Base-by-base conservation (phyloP, 257 asterid genomes). In the Solanum stenotomum region DNA sequence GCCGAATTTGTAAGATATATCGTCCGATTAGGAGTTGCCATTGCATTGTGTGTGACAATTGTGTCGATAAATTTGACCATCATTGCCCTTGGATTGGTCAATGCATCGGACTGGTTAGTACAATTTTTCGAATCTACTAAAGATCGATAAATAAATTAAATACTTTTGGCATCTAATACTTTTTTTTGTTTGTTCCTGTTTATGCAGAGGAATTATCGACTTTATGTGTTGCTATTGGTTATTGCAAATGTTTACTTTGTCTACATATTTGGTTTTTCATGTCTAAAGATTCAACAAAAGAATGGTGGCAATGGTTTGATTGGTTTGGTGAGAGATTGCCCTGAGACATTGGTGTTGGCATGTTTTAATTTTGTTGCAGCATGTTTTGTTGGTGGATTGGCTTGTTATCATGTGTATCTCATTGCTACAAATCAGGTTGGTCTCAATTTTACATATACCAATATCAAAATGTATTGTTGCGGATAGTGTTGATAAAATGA, bases 11-110 rank as follows among this genome's bases (percentile, higher is more conserved):
- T 74, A 89, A 89, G 40, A 89, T 92, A 61, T 87, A 88, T 65
- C 90, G 90, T 16, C 91, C 91, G 3, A 87, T 87, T 3, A 84
- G 92, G 82, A 90, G 90, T 37, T 87, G 85, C 20, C 93, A 91
- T 88, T 91, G 93, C 29, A 74, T 52, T 59, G 84, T 87, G 5
- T 91, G 93, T 74, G 90, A 89, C 88, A 92, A 92, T 83, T 92
- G 93, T 70, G 90, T 92, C 18, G 89, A 90, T 79, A 91, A 82
- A 68, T 91, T 90, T 22, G 91, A 92, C 38, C 92, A 91, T 61
- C 93, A 89, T 88, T 90, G 91, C 90, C 92, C 91, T 31, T 92
- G 93, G 92, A 83, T 89, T 10, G 92, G 93, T 25, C 93, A 92
- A 85, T 90, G 93, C 74, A 89, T 92, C 44, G 91, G 93, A 52